Evolutionary conservation across 1,139 yeast species (phyloP), one percentile per base, ranked within the genome.

Genomic region (Debaryomyces sp.): DNA sequence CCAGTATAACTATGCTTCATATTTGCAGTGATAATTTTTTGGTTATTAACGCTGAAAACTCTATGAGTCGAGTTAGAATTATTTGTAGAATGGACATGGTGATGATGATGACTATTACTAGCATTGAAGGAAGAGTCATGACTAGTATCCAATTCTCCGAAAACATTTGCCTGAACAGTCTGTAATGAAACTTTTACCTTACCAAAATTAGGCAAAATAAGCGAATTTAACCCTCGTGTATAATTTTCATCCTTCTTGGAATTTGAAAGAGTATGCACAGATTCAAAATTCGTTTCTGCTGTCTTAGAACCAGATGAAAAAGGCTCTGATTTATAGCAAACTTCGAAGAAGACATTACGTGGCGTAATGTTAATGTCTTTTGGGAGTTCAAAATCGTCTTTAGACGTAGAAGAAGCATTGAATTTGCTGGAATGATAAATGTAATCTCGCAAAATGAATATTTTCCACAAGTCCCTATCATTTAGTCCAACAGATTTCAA

Each of bases 381-480:
- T 39, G 48, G 38, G 18, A 40, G 41, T 6, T 44, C 42, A 38
- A 47, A 49, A 8, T 41, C 55, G 12, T 44, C 47, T 26, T 49
- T 52, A 22, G 48, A 10, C 10, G 23, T 47, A 10, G 44, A 41
- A 13, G 43, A 23, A 6, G 32, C 35, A 21, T 38, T 39, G 12
- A 57, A 55, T 48, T 73, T 70, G 4, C 88, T 82, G 3, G 86
- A 82, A 50, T 85, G 80, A 56, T 71, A 77, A 6, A 91, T 78
- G 57, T 90, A 89, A 40, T 85, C 85, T 49, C 92, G 74, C 45
- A 90, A 61, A 8, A 80, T 80, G 33, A 84, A 82, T 6, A 94
- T 70, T 64, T 92, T 94, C 98, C 98, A 92, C 21, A 89, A 61
- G 45, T 91, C 96, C 12, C 74, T 77, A 15, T 83, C 88, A 18